Evolutionary conservation across 441 rosid species (phyloP), one percentile per base, ranked within the genome.

Genomic region (Eutrema salsugineum): DNA sequence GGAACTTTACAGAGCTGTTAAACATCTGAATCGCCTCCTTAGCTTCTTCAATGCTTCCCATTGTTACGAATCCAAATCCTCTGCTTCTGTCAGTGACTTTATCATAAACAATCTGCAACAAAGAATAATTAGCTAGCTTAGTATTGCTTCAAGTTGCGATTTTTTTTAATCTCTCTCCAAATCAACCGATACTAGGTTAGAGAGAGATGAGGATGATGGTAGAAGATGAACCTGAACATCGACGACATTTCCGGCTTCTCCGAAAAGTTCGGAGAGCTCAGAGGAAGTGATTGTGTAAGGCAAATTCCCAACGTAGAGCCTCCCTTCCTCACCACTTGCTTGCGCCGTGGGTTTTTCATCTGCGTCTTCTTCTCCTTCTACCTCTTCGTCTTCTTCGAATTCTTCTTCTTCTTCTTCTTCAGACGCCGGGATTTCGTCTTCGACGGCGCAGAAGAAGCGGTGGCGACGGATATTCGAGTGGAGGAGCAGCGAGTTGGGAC

Each of bases 11-110:
- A 53, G 97, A 83, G 79, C 88, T 90, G 82, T 90, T 84, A 70
- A 88, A 85, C 88, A 85, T 74, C 54, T 82, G 80, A 70, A 94
- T 94, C 2, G 99, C 97, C 63, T 89, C 86, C 60, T 90, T 82
- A 59, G 98, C 99, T 79, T 92, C 94, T 57, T 90, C 90, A 39
- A 81, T 71, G 73, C 77, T 86, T 59, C 57, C 91, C 99, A 94
- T 89, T 4, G 94, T 83, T 9, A 92, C 91, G 75, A 94, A 92
- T 10, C 84, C 98, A 75, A 94, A 94, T 8, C 97, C 99, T 72
- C 99, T 90, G 91, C 99, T 92, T 84, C 98, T 86, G 68, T 90
- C 94, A 4, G 94, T 92, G 11, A 85, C 91, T 74, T 91, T 83
- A 81, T 90, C 90, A 60, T 88, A 86, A 10, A 92, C 92, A 79